Evolutionary conservation across 495 filamentous ascomycete genomes (phyloP).

Genomic region (Lasiosphaeris hirsuta): DNA sequence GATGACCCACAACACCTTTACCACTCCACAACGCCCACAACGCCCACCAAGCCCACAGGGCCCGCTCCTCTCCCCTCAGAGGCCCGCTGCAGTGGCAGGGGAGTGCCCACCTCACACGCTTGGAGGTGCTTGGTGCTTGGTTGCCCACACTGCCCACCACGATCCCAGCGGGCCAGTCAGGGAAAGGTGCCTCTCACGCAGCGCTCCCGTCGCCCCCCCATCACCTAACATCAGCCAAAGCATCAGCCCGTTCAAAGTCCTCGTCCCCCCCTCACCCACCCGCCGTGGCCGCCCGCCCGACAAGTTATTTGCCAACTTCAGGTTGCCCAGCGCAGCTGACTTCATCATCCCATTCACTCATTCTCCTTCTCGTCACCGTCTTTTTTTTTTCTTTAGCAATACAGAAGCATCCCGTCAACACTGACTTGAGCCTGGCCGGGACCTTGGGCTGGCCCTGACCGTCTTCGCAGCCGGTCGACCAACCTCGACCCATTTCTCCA

Average conservation of each 20-base stretch:
- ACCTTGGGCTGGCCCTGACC: slow-evolving; percentile 31
- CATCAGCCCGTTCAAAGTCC: background rate
- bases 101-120: background rate
- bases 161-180: slow-evolving; percentile 2
- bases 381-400: slow-evolving; percentile 12
- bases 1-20: slow-evolving; percentile 8
- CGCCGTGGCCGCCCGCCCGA: slow-evolving; percentile 26
- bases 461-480: slow-evolving; percentile 18
- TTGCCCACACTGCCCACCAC: background rate
- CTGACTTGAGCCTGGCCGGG: slow-evolving; percentile 20
- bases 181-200: background rate
- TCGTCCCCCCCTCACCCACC: slow-evolving; percentile 11
- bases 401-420: slow-evolving; percentile 11
- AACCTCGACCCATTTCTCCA: slow-evolving; percentile 17
- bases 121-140: background rate
- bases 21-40: slow-evolving; percentile 23
- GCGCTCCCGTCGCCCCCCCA: slow-evolving; percentile 7
- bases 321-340: slow-evolving; percentile 18
- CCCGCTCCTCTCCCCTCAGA: background rate
- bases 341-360: slow-evolving; percentile 20
- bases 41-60: slow-evolving; percentile 4
- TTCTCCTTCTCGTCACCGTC: slow-evolving; percentile 15
- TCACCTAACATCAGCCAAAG: slow-evolving; percentile 14
- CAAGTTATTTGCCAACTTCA: slow-evolving; percentile 12
- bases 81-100: slow-evolving; percentile 5